A percentile compares a stretch with the other conserved stretches of the same genome.
Conservation (phyloP, 23 red algal genomes). For the Pyropia haitanensis region DNA sequence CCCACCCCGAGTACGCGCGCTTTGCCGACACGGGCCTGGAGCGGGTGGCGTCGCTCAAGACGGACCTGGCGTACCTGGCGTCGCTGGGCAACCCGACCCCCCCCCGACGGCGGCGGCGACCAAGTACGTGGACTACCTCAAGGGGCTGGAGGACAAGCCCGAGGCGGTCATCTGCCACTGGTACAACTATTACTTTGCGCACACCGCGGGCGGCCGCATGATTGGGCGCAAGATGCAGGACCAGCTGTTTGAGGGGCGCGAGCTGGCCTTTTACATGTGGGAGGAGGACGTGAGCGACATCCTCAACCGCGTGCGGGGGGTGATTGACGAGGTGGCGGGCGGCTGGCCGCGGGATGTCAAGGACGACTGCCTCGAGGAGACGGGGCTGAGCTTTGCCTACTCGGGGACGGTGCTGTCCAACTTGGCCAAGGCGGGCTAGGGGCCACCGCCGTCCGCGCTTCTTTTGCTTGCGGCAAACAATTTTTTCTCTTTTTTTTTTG, state of each 20-base stretch:
- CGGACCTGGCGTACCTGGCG: constrained; percentile 68
- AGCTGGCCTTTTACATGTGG: constrained; percentile 93
- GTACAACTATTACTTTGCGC: constrained; percentile 99
- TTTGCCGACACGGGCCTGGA: constrained; percentile 85
- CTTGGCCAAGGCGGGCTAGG: constrained; percentile 64
- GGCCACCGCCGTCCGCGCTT: too few relatives aligned
- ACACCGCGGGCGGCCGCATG: constrained; percentile 93
- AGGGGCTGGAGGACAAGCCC: constrained; percentile 38
- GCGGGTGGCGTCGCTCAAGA: constrained; percentile 45
- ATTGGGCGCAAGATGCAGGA: constrained; percentile 93
- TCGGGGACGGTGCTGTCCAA: constrained; percentile 84
- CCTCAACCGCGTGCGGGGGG: constrained; percentile 59
- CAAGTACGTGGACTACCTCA: constrained; percentile 68
- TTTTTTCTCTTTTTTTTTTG: too few relatives aligned
- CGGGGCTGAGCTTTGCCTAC: constrained; percentile 80
- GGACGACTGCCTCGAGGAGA: constrained; percentile 95
- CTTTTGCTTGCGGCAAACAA: too few relatives aligned
- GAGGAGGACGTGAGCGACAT: constrained; percentile 93
- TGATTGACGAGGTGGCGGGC: constrained; percentile 75
- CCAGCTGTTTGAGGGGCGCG: constrained; percentile 55
- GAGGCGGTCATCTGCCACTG: constrained; percentile 91
- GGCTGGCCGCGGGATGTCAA: constrained; percentile 87
- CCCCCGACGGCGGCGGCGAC: constrained; percentile 42
- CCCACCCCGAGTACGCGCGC: constrained; percentile 37
- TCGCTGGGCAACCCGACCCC: constrained; percentile 34